A percentile compares a stretch with the other conserved stretches of the same genome.
phyloP scores from a whole-genome alignment of 202 grass and related monocot genomes.

The Elaeis oleifera region DNA sequence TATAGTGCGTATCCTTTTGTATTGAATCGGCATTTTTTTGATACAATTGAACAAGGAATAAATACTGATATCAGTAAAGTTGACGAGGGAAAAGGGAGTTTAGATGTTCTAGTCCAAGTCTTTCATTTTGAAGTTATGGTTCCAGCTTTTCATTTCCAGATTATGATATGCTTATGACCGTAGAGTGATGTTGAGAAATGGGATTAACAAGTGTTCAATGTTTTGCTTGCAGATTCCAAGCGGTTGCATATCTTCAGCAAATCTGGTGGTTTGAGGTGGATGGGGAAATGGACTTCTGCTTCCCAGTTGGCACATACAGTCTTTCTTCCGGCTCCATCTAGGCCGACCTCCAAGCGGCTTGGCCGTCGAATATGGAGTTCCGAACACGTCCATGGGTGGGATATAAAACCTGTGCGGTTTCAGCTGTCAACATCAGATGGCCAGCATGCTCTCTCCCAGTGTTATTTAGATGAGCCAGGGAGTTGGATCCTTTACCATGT shows the following conservation, averaged over 20 bases:
- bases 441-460: constrained; percentile 32
- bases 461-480: constrained; percentile 28
- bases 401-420: constrained; percentile 55
- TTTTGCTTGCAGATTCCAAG: constrained; percentile 39
- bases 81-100: no score
- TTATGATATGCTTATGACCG: no score
- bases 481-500: constrained; percentile 59
- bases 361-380: constrained; percentile 24
- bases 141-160: no score
- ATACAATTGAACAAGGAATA: no score
- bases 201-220: not conserved
- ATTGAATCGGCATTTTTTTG: no score
- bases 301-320: constrained; percentile 49
- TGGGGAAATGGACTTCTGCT: constrained; percentile 57
- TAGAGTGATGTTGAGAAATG: no score
- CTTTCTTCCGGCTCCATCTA: constrained; percentile 57
- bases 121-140: no score
- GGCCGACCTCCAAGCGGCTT: constrained; percentile 37
- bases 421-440: constrained; percentile 50
- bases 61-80: no score
- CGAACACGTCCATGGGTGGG: constrained; percentile 53
- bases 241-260: constrained; percentile 65
- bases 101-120: no score
- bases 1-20: no score
- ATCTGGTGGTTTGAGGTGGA: constrained; percentile 71